Evolutionary conservation across 2,329 filamentous ascomycete species (phyloP).

Genomic region (Monilinia laxa): DNA sequence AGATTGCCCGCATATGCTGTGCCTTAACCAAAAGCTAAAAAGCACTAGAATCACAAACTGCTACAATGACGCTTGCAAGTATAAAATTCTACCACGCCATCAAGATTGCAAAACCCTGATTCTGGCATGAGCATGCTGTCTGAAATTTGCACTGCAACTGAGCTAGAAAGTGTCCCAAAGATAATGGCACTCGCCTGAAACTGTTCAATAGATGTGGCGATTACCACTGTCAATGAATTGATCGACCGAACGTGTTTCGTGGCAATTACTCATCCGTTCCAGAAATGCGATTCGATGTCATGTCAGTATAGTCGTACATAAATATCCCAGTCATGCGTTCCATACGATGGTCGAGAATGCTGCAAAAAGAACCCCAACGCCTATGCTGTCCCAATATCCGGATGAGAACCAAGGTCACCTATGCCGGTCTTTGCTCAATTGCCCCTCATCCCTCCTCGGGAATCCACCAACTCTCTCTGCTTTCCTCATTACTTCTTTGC

Average conservation of each 20-base stretch:
- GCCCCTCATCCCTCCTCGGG: constrained; percentile 44
- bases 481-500: constrained; percentile 52
- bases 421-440: constrained; percentile 41
- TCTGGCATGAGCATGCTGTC: neutral
- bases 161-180: neutral
- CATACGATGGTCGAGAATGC: constrained; percentile 28
- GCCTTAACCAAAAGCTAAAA: neutral
- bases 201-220: neutral
- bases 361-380: constrained; percentile 31
- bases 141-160: neutral
- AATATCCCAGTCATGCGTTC: constrained; percentile 23
- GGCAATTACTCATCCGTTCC: neutral
- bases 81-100: neutral
- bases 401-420: constrained; percentile 31
- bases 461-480: constrained; percentile 58
- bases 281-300: constrained; percentile 19
- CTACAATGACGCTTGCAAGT: neutral
- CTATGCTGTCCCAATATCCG: constrained; percentile 19
- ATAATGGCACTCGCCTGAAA: constrained; percentile 13
- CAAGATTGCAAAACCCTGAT: neutral
- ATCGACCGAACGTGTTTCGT: neutral
- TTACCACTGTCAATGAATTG: neutral
- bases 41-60: neutral
- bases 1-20: neutral
- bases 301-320: constrained; percentile 30